Conservation (phyloP, 129 eudicot species). For the Escallonia rubra region DNA sequence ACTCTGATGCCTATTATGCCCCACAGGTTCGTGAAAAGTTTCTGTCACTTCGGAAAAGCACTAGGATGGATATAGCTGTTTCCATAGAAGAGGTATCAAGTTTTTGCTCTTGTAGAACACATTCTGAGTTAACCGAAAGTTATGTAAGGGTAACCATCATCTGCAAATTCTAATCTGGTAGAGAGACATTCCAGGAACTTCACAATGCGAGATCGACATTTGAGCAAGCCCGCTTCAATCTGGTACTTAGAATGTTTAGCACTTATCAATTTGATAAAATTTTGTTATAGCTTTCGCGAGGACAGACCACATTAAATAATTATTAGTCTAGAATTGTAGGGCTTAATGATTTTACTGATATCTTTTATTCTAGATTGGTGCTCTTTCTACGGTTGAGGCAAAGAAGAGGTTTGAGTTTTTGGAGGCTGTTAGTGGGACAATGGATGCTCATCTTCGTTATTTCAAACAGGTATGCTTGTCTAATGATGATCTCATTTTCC, state of each 20-base stretch:
- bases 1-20: background rate
- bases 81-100: slow-evolving; percentile 76
- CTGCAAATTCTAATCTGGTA: slow-evolving; percentile 64
- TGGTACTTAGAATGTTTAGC: slow-evolving; percentile 37
- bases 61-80: slow-evolving; percentile 64
- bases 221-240: slow-evolving; percentile 88
- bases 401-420: slow-evolving; percentile 84
- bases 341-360: slow-evolving; percentile 5
- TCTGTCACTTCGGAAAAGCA: slow-evolving; percentile 73
- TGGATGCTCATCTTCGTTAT: slow-evolving; percentile 91
- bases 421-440: slow-evolving; percentile 80
- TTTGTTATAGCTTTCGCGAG: slow-evolving; percentile 11
- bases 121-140: slow-evolving; percentile 19
- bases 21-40: slow-evolving; percentile 77
- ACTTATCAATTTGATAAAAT: background rate
- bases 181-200: slow-evolving; percentile 93
- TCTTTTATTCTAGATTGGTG: slow-evolving; percentile 54
- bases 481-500: background rate
- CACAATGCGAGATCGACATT: slow-evolving; percentile 71
- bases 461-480: slow-evolving; percentile 56
- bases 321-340: slow-evolving; percentile 4
- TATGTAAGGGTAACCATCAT: slow-evolving; percentile 40
- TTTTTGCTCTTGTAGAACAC: slow-evolving; percentile 19
- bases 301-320: background rate
- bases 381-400: slow-evolving; percentile 82